phyloP scores from a whole-genome alignment of 306 rosid genomes.

The Castanopsis chinensis region DNA sequence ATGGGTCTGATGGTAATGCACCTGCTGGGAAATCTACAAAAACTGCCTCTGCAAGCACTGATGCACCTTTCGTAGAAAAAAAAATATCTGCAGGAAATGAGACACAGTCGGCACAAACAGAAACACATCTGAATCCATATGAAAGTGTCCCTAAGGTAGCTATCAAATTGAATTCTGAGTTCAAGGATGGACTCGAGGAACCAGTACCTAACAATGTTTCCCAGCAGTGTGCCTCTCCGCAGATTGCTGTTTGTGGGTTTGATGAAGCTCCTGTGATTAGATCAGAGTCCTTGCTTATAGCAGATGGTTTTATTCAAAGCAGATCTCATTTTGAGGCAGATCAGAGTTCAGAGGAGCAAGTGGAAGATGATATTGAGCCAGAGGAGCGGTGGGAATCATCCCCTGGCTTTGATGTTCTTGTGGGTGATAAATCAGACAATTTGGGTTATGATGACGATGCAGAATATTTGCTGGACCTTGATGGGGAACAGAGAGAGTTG shows the following conservation, averaged over 20 bases:
- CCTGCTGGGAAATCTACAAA: slow-evolving; percentile 41
- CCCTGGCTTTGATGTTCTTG: slow-evolving; percentile 91
- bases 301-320: slow-evolving; percentile 32
- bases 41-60: slow-evolving; percentile 38
- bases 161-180: slow-evolving; percentile 25
- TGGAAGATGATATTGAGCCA: slow-evolving; percentile 39
- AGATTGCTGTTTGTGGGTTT: slow-evolving; percentile 35
- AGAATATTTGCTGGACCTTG: slow-evolving; percentile 45
- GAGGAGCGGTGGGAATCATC: slow-evolving; percentile 80
- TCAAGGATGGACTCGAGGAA: slow-evolving; percentile 32
- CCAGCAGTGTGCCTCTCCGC: slow-evolving; percentile 25
- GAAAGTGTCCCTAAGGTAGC: slow-evolving; percentile 31
- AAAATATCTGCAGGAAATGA: slow-evolving; percentile 37
- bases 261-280: slow-evolving; percentile 38
- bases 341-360: slow-evolving; percentile 54
- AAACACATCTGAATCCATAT: slow-evolving; percentile 23
- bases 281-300: slow-evolving; percentile 38
- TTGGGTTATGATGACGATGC: slow-evolving; percentile 41
- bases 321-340: slow-evolving; percentile 37
- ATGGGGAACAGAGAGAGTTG: slow-evolving; percentile 37
- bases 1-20: slow-evolving; percentile 38
- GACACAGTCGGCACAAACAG: slow-evolving; percentile 28
- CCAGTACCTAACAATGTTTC: slow-evolving; percentile 30
- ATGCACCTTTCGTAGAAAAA: slow-evolving; percentile 35
- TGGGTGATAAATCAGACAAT: slow-evolving; percentile 51